Evolutionary conservation across 139 green algal genomes (phyloP).

Genomic region (Tetraselmis striata): DNA sequence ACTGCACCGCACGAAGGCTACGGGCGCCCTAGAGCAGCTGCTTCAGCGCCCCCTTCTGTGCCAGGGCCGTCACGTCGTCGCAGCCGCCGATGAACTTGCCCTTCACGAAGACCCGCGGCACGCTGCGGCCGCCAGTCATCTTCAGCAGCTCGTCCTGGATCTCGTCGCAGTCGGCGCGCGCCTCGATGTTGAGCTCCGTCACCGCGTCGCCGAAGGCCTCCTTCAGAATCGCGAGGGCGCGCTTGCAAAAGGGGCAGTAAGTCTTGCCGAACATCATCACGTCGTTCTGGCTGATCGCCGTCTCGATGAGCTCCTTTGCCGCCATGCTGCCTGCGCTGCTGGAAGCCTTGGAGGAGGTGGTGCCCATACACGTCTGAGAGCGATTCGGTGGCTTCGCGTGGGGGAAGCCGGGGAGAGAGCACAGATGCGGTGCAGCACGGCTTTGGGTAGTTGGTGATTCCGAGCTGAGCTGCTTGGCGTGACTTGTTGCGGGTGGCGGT

Average conservation of each 20-base stretch:
- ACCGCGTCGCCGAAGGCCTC: background rate
- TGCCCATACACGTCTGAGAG: background rate
- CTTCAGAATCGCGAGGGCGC: conserved; percentile 1
- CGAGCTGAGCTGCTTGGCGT: no score
- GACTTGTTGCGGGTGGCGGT: no score
- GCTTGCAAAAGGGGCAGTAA: conserved; percentile 4
- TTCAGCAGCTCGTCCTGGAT: background rate
- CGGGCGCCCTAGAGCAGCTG: no score
- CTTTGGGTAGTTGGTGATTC: no score
- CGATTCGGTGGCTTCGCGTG: no score
- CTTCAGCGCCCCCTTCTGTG: background rate
- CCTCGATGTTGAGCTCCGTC: background rate
- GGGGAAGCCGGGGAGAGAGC: no score
- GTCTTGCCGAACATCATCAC: conserved; percentile 11
- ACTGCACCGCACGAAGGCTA: no score
- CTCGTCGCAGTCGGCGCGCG: background rate
- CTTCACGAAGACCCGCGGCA: background rate
- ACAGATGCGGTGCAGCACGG: no score
- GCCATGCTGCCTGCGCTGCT: background rate
- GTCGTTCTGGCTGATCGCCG: background rate
- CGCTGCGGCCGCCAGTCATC: background rate
- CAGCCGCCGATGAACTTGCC: background rate
- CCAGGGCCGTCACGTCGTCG: background rate
- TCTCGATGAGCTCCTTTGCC: conserved; percentile 7
- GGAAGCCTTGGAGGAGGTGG: background rate